Percentiles rank a stretch among this genome's conserved stretches.
Evolutionary conservation across 306 rosid species (phyloP).

Genomic region (Cucurbita pepo): DNA sequence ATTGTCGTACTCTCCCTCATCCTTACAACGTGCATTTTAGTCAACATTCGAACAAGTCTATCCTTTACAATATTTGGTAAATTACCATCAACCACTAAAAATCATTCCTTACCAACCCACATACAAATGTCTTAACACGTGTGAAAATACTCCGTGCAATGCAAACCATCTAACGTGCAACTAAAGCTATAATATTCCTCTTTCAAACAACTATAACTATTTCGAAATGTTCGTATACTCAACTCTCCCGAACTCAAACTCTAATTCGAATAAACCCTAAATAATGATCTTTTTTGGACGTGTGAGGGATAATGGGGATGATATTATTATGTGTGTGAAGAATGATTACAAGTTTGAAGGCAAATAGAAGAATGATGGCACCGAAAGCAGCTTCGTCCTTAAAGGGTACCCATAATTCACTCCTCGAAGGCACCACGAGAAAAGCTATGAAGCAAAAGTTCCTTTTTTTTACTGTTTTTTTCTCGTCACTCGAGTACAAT

Average conservation of each 20-base stretch:
- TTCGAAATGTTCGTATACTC: not conserved
- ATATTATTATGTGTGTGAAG: not conserved
- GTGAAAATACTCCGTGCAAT: not conserved
- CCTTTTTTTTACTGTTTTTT: not conserved
- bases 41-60: not conserved
- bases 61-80: not conserved
- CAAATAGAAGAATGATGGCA: slow-evolving; percentile 7
- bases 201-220: not conserved
- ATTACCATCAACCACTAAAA: not conserved
- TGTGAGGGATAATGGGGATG: not conserved
- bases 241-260: not conserved
- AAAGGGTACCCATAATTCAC: not conserved
- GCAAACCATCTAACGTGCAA: not conserved
- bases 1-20: not conserved
- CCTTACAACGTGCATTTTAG: not conserved
- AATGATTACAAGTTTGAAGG: slow-evolving; percentile 2
- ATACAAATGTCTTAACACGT: not conserved
- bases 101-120: not conserved
- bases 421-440: too few species aligned
- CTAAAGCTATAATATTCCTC: not conserved
- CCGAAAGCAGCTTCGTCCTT: slow-evolving; percentile 5
- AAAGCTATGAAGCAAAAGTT: not conserved
- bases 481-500: not conserved
- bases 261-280: not conserved
- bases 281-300: not conserved